phyloP scores from a whole-genome alignment of 768 basidiomycete genomes.

The Psilocybe subaeruginosa region DNA sequence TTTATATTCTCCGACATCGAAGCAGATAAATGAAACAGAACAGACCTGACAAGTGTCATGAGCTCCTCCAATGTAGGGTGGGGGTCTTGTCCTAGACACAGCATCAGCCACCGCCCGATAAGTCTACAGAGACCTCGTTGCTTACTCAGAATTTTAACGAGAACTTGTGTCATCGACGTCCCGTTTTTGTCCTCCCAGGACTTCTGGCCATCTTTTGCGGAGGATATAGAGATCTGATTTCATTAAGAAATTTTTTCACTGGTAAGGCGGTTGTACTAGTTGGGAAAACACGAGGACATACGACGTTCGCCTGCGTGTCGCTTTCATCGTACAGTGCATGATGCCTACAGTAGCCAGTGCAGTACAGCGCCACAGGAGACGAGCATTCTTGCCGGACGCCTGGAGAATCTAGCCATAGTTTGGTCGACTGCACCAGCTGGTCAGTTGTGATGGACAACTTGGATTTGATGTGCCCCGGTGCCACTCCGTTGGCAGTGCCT shows the following conservation, averaged over 20 bases:
- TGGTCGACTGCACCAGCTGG: not conserved
- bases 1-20: not conserved
- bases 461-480: constrained; percentile 3
- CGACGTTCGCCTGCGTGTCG: constrained; percentile 29
- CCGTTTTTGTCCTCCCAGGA: constrained; percentile 41
- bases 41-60: constrained; percentile 32
- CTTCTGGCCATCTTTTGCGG: constrained; percentile 39
- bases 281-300: constrained; percentile 17
- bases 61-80: constrained; percentile 32
- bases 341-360: constrained; percentile 32
- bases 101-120: not conserved
- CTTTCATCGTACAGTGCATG: constrained; percentile 3
- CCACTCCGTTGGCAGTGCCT: not conserved
- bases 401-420: constrained; percentile 15
- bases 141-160: constrained; percentile 16
- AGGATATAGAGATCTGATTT: constrained; percentile 36
- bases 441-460: constrained; percentile 18
- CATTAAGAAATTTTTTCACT: not conserved
- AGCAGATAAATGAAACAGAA: not conserved
- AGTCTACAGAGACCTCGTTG: not conserved
- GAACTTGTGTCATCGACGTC: constrained; percentile 39
- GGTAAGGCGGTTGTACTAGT: not conserved
- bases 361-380: constrained; percentile 34
- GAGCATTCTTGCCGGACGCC: constrained; percentile 22
- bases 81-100: constrained; percentile 26